phyloP scores from a whole-genome alignment of 164 flowering plant species.

The Macadamia integrifolia region DNA sequence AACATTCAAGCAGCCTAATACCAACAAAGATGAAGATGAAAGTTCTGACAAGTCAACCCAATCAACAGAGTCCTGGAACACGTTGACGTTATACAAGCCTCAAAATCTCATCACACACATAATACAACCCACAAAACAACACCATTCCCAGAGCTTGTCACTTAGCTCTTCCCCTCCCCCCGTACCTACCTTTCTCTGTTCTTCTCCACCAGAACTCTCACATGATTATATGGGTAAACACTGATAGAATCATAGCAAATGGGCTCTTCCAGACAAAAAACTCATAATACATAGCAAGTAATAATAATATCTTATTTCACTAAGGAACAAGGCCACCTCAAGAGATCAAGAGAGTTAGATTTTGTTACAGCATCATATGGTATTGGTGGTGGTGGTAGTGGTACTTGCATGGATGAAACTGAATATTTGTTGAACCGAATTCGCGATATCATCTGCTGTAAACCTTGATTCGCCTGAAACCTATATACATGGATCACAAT shows the following conservation, averaged over 20 bases:
- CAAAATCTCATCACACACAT: neutral
- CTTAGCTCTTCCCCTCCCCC: neutral
- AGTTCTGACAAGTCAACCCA: constrained; percentile 21
- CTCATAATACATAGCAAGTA: neutral
- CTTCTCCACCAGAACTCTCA: neutral
- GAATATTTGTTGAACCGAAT: constrained; percentile 84
- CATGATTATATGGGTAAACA: neutral
- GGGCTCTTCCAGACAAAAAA: neutral
- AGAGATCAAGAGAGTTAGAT: neutral
- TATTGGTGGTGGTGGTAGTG: constrained; percentile 23
- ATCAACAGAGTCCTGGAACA: constrained; percentile 2
- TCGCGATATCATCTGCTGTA: constrained; percentile 83
- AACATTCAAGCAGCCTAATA: constrained; percentile 7
- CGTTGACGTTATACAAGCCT: constrained; percentile 8
- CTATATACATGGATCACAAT: constrained; percentile 21
- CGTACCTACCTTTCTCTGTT: neutral
- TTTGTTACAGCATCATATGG: constrained; percentile 5
- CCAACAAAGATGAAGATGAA: neutral
- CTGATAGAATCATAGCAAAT: neutral
- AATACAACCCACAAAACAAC: neutral
- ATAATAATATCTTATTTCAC: neutral
- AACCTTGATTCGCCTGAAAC: constrained; percentile 55
- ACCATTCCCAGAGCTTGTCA: constrained; percentile 9
- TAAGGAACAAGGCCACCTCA: neutral
- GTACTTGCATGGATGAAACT: constrained; percentile 78